A percentile compares a stretch with the other conserved stretches of the same genome.
These are phyloP conservation scores for Kazachstania psychrophila DNA, from an alignment of 805 yeast species.

Conservation along the genomic window DNA sequence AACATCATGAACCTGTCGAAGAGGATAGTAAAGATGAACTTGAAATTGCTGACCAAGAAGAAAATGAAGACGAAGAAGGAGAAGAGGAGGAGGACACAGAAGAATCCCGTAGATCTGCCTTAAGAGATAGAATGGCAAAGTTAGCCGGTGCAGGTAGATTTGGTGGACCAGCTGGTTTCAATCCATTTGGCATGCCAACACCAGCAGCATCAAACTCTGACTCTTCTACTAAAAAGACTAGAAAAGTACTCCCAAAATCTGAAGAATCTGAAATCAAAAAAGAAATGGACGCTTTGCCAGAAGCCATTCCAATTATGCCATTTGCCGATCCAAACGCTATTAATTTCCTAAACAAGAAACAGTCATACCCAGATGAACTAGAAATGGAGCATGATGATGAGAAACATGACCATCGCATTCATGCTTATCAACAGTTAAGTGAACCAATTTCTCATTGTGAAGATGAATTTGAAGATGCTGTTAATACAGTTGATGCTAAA, in stretches of 20 bases:
- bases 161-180: conserved; percentile 41
- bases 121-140: conserved; percentile 93
- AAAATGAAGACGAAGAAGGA: conserved; percentile 40
- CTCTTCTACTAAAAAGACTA: conserved; percentile 22
- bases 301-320: conserved; percentile 47
- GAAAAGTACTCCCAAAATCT: conserved; percentile 2
- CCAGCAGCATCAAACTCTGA: conserved; percentile 13
- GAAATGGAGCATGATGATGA: background rate
- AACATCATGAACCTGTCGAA: conserved; percentile 4
- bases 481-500: conserved; percentile 23
- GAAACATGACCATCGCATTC: background rate
- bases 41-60: conserved; percentile 18
- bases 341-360: conserved; percentile 17
- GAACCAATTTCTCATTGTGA: conserved; percentile 3
- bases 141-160: conserved; percentile 76
- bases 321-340: conserved; percentile 35
- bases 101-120: conserved; percentile 61
- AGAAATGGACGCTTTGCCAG: conserved; percentile 15
- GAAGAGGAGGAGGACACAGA: conserved; percentile 64
- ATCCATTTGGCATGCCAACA: conserved; percentile 34
- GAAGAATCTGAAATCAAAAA: conserved; percentile 14
- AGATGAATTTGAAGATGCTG: conserved; percentile 34
- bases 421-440: conserved; percentile 9
- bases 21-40: conserved; percentile 21
- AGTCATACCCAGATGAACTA: conserved; percentile 3